phyloP scores from a whole-genome alignment of 2,329 filamentous ascomycete genomes.

The Metarhizium humberi region DNA sequence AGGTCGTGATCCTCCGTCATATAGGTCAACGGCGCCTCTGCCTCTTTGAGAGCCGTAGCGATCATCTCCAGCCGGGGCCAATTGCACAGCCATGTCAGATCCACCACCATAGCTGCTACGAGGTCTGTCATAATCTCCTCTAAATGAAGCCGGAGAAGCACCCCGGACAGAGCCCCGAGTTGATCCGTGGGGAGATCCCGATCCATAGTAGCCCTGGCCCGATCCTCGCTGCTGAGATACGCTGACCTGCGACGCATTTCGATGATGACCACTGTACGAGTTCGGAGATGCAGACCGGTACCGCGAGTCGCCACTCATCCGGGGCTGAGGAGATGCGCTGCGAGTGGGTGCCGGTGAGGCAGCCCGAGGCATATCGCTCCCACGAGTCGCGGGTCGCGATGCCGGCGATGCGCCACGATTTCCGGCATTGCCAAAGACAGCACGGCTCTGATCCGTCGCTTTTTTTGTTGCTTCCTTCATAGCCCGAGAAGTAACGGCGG shows the following conservation, averaged over 20 bases:
- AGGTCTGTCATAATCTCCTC: slow-evolving; percentile 36
- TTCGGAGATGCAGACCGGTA: slow-evolving; percentile 52
- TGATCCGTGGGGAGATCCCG: slow-evolving; percentile 40
- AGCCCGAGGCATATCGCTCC: slow-evolving; percentile 48
- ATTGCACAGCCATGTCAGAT: slow-evolving; percentile 58
- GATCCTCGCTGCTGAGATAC: slow-evolving; percentile 35
- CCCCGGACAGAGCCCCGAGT: slow-evolving; percentile 32
- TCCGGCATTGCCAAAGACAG: slow-evolving; percentile 49
- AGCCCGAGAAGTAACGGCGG: slow-evolving; percentile 83
- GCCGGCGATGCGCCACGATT: slow-evolving; percentile 26
- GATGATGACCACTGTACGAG: slow-evolving; percentile 41
- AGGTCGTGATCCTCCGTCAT: slow-evolving; percentile 43
- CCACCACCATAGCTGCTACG: slow-evolving; percentile 37
- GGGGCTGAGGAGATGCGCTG: slow-evolving; percentile 53
- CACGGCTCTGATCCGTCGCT: slow-evolving; percentile 74
- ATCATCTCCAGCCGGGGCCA: slow-evolving; percentile 48
- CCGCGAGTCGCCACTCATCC: slow-evolving; percentile 37
- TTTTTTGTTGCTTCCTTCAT: slow-evolving; percentile 95
- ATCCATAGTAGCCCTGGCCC: slow-evolving; percentile 41
- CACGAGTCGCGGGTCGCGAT: slow-evolving; percentile 50
- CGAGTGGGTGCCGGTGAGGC: slow-evolving; percentile 62
- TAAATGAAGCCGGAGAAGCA: slow-evolving; percentile 38
- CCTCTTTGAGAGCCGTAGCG: slow-evolving; percentile 49
- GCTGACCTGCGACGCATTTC: slow-evolving; percentile 28
- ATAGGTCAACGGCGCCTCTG: slow-evolving; percentile 45